A percentile compares a stretch with the other conserved stretches of the same genome.
These are phyloP conservation scores for Uncinocarpus reesii DNA, from an alignment of 2,329 filamentous ascomycete genomes.

Conservation along the genomic window DNA sequence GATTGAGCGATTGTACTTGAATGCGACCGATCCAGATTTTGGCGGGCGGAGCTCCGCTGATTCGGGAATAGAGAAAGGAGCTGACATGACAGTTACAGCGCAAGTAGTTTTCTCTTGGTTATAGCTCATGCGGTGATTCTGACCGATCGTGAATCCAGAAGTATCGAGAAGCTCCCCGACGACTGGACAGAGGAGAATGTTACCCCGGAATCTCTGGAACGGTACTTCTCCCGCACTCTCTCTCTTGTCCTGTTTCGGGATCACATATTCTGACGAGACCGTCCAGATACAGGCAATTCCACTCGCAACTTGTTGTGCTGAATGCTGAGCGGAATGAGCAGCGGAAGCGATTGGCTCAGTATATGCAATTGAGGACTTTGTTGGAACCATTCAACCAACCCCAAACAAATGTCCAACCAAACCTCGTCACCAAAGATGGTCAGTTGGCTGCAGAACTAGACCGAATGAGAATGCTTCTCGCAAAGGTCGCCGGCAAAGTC, in stretches of 20 bases:
- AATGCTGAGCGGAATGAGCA: constrained; percentile 38
- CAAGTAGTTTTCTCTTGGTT: constrained; percentile 17
- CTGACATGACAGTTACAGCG: constrained; percentile 33
- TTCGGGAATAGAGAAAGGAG: constrained; percentile 29
- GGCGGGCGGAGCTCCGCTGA: constrained; percentile 19
- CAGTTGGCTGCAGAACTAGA: constrained; percentile 42
- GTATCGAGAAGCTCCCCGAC: constrained; percentile 31
- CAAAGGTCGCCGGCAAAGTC: constrained; percentile 34
- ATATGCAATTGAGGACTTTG: constrained; percentile 38
- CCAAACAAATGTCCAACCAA: constrained; percentile 44
- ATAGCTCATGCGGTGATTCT: no score
- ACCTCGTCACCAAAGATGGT: constrained; percentile 44
- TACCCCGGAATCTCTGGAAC: constrained; percentile 26
- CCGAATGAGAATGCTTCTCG: constrained; percentile 40
- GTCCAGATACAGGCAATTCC: constrained; percentile 31
- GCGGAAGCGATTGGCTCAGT: constrained; percentile 39
- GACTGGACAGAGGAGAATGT: constrained; percentile 26
- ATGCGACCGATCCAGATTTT: constrained; percentile 34
- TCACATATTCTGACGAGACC: not conserved
- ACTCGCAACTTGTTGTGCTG: constrained; percentile 38
- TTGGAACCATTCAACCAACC: constrained; percentile 43
- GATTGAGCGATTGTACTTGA: constrained; percentile 47
- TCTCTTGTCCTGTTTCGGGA: not conserved
- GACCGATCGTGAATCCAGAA: constrained; percentile 23
- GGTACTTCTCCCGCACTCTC: constrained; percentile 19